Base-by-base conservation (phyloP, 169 alveolate genomes). In the Plasmodium malariae region DNA sequence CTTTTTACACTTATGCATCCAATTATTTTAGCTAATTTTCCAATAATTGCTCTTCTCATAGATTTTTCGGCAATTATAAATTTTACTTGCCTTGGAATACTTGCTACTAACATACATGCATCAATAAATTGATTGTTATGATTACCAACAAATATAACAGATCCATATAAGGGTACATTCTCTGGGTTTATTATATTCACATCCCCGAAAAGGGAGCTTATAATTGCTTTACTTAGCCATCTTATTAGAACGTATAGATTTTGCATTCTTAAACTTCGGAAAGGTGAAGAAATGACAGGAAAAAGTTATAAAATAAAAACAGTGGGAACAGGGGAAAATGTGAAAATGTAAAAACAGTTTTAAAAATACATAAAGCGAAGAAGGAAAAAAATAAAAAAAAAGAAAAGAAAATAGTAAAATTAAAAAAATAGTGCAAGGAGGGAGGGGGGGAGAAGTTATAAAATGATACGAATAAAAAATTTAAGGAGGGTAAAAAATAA, bases 101-200 rank as follows among this genome's bases (percentile, higher is more conserved):
- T 95, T 63, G 97, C 96, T 43, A 96, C 94, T 60, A 96, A 83
- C 49, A 96, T 94, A 49, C 97, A 95, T 9, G 98, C 98, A 90
- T 96, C 98, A 73, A 96, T 95, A 72, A 96, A 96, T 83, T 96
- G 98, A 89, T 96, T 96, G 94, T 96, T 96, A 88, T 96, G 98
- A 78, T 96, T 96, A 5, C 98, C 98, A 37, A 96, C 98, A 85
- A 96, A 94, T 43, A 96, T 94, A 59, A 96, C 97, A 24, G 98
- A 97, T 9, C 98, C 98, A 69, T 92, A 95, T 34, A 96, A 95
- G 4, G 98, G 98, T 5, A 96, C 95, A 45, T 98, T 93, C 88
- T 96, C 98, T 30, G 94, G 96, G 60, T 96, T 93, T 30, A 96
- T 93, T 37, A 96, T 94, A 26, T 95, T 95, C 68, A 96, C 96